Conservation (phyloP, 345 rosid genomes). For the Microthlaspi erraticum region DNA sequence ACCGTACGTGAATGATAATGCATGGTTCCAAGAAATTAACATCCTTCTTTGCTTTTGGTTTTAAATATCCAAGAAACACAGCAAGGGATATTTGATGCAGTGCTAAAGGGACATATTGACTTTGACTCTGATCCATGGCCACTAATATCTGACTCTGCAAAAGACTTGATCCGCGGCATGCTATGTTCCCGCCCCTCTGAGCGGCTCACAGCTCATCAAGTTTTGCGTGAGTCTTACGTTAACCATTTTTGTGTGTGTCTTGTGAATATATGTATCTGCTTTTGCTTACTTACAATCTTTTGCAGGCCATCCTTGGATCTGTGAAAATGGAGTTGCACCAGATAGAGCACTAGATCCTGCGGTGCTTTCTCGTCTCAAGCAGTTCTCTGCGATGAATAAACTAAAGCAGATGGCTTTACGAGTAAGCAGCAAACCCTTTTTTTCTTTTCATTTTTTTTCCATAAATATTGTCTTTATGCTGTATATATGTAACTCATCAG, state of each 20-base stretch:
- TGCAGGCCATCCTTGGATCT: conserved; percentile 98
- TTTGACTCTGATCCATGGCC: conserved; percentile 99
- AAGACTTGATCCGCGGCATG: conserved; percentile 86
- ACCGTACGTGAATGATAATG: no score
- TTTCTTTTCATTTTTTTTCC: not conserved
- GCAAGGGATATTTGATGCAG: conserved; percentile 98
- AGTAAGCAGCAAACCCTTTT: conserved; percentile 50
- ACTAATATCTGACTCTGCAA: conserved; percentile 83
- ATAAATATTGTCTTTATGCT: conserved; percentile 23
- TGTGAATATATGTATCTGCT: conserved; percentile 14
- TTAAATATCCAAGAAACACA: conserved; percentile 70
- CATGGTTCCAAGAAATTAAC: not conserved
- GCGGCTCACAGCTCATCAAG: conserved; percentile 95
- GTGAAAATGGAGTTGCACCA: conserved; percentile 99
- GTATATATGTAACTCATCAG: no score
- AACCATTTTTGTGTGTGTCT: conserved; percentile 17
- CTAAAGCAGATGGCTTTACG: conserved; percentile 97
- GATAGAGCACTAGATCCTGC: conserved; percentile 93
- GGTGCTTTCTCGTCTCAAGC: conserved; percentile 94
- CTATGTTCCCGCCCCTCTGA: conserved; percentile 76
- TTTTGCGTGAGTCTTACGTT: conserved; percentile 85
- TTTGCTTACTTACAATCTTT: conserved; percentile 19
- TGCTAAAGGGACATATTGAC: conserved; percentile 89
- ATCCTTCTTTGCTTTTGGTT: conserved; percentile 11
- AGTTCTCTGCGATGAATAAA: conserved; percentile 98